phyloP scores from a whole-genome alignment of 352 stramenopile genomes.

The Peronospora destructor region DNA sequence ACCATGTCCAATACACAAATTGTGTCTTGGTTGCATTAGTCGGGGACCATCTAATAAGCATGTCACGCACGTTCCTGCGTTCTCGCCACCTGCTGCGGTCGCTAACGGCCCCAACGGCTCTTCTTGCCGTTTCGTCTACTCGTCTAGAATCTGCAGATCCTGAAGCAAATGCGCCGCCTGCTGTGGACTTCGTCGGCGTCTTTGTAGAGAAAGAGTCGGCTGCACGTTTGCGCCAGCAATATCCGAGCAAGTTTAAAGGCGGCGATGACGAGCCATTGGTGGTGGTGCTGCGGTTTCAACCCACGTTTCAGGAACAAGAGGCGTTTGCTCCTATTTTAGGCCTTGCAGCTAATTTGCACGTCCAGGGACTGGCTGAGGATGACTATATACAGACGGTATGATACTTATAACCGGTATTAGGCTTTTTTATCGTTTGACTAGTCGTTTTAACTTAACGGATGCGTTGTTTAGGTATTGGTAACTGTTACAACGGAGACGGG shows the following conservation, averaged over 20 bases:
- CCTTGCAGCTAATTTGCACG: conserved; percentile 41
- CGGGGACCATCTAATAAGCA: background rate
- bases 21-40: conserved; percentile 2
- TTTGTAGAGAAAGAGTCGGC: conserved; percentile 61
- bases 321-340: conserved; percentile 68
- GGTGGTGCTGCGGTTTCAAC: conserved; percentile 75
- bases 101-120: conserved; percentile 20
- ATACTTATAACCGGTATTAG: background rate
- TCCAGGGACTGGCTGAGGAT: conserved; percentile 65
- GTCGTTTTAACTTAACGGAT: background rate
- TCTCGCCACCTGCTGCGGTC: conserved; percentile 24
- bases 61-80: conserved; percentile 12
- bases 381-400: conserved; percentile 50
- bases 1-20: too few relatives aligned
- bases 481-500: conserved; percentile 53
- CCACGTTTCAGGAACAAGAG: conserved; percentile 59
- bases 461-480: conserved; percentile 38
- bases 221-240: conserved; percentile 40
- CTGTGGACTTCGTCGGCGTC: conserved; percentile 69
- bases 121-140: conserved; percentile 18
- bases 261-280: conserved; percentile 44
- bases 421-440: background rate
- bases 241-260: conserved; percentile 44
- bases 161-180: background rate
- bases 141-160: conserved; percentile 20